Evolutionary conservation across 176 grass and related monocot species (phyloP).

Genomic region (Guadua angustifolia): DNA sequence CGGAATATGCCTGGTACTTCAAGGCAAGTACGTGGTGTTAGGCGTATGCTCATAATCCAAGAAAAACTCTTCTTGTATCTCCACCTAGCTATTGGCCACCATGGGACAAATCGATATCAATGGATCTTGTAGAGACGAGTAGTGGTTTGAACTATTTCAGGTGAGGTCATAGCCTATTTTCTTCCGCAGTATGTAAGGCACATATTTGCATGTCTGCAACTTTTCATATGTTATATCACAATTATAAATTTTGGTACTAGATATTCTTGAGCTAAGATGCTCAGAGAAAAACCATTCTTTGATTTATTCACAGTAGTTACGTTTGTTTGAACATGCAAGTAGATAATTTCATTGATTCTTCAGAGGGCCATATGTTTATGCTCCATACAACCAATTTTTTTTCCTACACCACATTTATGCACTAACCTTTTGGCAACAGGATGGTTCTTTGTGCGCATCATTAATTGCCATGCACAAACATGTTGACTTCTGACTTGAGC

Average conservation of each 20-base stretch:
- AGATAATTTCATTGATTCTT: neutral
- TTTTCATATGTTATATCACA: neutral
- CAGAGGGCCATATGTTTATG: neutral
- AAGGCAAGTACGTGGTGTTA: constrained; percentile 77
- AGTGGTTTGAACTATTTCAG: constrained; percentile 84
- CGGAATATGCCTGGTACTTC: constrained; percentile 59
- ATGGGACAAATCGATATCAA: constrained; percentile 88
- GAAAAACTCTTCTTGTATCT: constrained; percentile 84
- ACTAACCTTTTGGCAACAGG: neutral
- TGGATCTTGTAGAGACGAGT: constrained; percentile 87
- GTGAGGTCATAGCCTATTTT: constrained; percentile 45
- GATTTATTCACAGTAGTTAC: neutral
- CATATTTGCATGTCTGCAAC: neutral
- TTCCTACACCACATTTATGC: neutral
- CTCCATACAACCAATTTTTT: neutral
- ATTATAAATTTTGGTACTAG: neutral
- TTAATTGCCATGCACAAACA: neutral
- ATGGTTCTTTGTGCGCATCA: neutral
- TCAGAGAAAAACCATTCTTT: constrained; percentile 9
- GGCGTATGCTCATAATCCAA: constrained; percentile 70
- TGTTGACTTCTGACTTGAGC: neutral
- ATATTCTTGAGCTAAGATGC: neutral
- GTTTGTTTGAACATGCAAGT: constrained; percentile 3
- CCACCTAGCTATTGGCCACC: constrained; percentile 73
- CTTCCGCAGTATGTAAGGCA: neutral